These are phyloP conservation scores for Erodium moschatum DNA, from an alignment of 441 rosid species.

Conservation along the genomic window DNA sequence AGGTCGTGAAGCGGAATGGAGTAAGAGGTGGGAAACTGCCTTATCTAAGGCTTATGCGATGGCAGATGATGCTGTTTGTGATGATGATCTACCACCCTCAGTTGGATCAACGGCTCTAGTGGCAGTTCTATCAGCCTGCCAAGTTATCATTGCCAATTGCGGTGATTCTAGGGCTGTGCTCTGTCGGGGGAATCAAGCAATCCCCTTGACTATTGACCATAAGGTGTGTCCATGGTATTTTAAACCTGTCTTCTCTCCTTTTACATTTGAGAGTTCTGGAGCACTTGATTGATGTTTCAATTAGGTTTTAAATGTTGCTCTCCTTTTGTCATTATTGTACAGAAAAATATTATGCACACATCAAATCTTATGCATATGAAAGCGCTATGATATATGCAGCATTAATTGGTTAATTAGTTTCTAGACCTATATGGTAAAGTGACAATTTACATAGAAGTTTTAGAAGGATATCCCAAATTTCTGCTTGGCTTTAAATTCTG, in stretches of 20 bases:
- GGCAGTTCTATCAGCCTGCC: slow-evolving; percentile 22
- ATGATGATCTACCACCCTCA: slow-evolving; percentile 10
- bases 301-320: background rate
- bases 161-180: slow-evolving; percentile 27
- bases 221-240: slow-evolving; percentile 15
- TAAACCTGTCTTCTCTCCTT: background rate
- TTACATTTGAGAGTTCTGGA: background rate
- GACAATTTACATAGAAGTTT: slow-evolving; percentile 1
- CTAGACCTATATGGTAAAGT: background rate
- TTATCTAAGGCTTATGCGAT: slow-evolving; percentile 3
- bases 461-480: background rate
- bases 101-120: slow-evolving; percentile 26
- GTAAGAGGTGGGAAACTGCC: slow-evolving; percentile 7
- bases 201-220: slow-evolving; percentile 25
- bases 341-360: background rate
- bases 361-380: background rate
- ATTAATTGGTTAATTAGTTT: background rate
- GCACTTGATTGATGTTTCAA: background rate
- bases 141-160: slow-evolving; percentile 24
- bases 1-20: slow-evolving; percentile 6
- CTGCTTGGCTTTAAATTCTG: background rate
- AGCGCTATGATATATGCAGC: background rate
- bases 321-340: background rate
- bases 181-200: slow-evolving; percentile 22
- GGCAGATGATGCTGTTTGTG: slow-evolving; percentile 7